Conservation (phyloP, 2,329 filamentous ascomycete genomes). For the Pseudomassariella vexata region DNA sequence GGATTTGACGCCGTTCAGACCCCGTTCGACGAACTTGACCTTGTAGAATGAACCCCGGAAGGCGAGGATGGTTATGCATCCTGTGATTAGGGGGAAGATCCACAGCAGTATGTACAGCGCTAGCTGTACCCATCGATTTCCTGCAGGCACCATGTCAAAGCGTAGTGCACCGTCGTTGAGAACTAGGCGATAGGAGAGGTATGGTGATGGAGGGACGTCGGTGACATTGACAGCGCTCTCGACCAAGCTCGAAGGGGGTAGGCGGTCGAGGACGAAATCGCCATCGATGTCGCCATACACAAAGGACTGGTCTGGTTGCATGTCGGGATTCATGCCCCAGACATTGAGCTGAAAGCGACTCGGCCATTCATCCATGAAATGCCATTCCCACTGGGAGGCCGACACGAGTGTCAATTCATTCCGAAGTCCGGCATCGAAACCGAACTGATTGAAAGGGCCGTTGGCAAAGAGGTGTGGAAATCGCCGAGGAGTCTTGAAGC, state of each 20-base stretch:
- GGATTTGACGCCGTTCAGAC: constrained; percentile 34
- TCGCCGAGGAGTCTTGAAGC: constrained; percentile 34
- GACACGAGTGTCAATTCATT: constrained; percentile 44
- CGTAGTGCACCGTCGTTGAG: constrained; percentile 19
- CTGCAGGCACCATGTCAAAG: not conserved
- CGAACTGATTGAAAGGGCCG: constrained; percentile 58
- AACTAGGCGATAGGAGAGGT: constrained; percentile 48
- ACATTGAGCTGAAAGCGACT: constrained; percentile 56
- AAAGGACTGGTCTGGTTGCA: constrained; percentile 52
- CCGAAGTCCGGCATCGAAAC: constrained; percentile 53
- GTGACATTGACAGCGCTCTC: constrained; percentile 55
- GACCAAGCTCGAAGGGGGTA: constrained; percentile 53
- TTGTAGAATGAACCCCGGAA: constrained; percentile 1
- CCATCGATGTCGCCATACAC: constrained; percentile 57
- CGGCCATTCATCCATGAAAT: constrained; percentile 61
- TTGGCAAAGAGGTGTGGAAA: constrained; percentile 60
- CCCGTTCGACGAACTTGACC: constrained; percentile 32
- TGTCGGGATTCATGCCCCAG: constrained; percentile 61
- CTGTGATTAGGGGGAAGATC: not conserved
- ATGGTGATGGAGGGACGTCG: constrained; percentile 43
- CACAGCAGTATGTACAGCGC: constrained; percentile 1
- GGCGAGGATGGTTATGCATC: not conserved
- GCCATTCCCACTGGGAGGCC: constrained; percentile 49
- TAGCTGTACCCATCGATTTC: not conserved
- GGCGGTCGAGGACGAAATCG: constrained; percentile 54